Base-by-base conservation (phyloP, 1,139 yeast genomes). In the Hyphopichia wangnamkhiaoensis region DNA sequence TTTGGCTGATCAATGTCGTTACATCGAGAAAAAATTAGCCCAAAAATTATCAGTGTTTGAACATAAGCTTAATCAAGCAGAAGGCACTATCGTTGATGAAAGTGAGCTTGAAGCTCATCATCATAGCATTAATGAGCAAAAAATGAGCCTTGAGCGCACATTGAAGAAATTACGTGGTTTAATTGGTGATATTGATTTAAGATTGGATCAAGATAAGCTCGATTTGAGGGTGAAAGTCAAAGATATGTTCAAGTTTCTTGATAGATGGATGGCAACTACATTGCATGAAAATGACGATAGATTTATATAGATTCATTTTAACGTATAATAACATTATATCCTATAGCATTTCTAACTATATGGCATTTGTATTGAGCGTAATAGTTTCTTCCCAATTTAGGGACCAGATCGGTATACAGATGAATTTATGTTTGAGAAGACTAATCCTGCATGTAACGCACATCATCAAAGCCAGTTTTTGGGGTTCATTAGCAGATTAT, bases 121-220 rank as follows among this genome's bases (percentile, higher is more conserved):
- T 19, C 33, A n/a, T 7, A 6, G 12, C 14, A 16, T 20, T 19
- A 6, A n/a, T 10, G 16, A 15, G 5, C 27, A n/a, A 25, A n/a
- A 29, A 13, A n/a, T 26, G 14, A 12, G 31, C 5, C 10, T 26
- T 6, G 7, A 17, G n/a, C 5, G 20, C 10, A 43, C 54, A 3
- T 43, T 65, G 10, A 36, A 27, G 4, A 47, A 47, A 33, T 39
- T 69, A 34, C 53, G 56, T 25, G 63, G 61, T 0, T 59, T 71
- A 31, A 59, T 68, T 19, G 73, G 70, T 4, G 70, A 69, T 42
- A 54, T 68, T 9, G 53, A 54, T 6, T 41, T 54, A 12, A 53
- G 71, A 17, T 43, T 71, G 33, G 53, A 56, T 8, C 54, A 58
- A 32, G 74, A 70, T 37, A 60, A 59, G 25, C 31, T 35, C 1